Evolutionary conservation across 225 moss, liverwort and hornwort species (phyloP).

Genomic region (Straminergon stramineum): DNA sequence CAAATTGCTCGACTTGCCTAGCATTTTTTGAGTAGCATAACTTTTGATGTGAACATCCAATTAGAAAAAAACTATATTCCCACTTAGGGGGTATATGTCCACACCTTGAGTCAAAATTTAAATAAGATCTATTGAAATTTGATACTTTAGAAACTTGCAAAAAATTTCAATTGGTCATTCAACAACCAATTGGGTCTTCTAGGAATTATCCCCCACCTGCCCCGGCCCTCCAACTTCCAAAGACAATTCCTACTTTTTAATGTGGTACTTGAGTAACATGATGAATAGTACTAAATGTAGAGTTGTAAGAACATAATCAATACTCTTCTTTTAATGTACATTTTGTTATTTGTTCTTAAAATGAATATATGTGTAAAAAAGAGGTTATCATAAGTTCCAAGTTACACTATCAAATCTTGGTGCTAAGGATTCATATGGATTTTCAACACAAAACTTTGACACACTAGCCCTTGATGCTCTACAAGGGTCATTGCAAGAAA

Average conservation of each 20-base stretch:
- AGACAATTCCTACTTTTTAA: neutral
- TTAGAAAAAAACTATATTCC: too few relatives aligned
- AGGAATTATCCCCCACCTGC: fast-evolving
- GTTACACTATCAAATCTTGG: neutral
- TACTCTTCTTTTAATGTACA: neutral
- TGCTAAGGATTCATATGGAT: neutral
- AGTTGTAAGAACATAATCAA: neutral
- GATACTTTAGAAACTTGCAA: fast-evolving
- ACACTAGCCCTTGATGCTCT: neutral
- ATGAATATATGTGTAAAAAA: neutral
- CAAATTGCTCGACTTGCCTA: neutral
- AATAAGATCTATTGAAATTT: neutral
- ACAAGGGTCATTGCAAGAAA: too few relatives aligned
- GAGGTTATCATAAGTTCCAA: neutral
- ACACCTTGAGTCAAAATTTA: neutral
- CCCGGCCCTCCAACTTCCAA: neutral
- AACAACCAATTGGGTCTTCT: neutral
- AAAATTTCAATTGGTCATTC: neutral
- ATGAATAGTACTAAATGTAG: neutral
- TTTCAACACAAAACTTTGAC: neutral
- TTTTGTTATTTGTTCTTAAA: neutral
- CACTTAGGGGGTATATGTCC: fast-evolving
- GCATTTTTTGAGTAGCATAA: fast-evolving
- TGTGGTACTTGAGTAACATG: fast-evolving
- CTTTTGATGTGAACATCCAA: too few relatives aligned